Evolutionary conservation across 2,329 filamentous ascomycete genomes (phyloP).

Genomic region (Ascochyta rabiei): DNA sequence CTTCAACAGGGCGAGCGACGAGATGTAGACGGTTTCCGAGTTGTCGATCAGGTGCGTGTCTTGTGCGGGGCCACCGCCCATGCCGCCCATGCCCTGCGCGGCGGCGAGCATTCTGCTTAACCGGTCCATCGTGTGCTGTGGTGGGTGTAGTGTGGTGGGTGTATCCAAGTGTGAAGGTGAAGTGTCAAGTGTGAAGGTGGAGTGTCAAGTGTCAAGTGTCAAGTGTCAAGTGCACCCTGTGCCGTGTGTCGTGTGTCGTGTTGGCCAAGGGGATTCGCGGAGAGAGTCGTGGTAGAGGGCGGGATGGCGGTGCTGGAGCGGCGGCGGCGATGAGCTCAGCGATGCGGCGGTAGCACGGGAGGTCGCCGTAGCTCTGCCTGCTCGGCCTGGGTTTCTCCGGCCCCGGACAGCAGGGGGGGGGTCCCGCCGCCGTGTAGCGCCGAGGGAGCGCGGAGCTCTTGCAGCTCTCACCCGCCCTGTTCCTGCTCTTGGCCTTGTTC

Average conservation of each 20-base stretch:
- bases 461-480: neutral
- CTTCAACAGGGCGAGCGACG: slow-evolving; percentile 93
- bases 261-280: neutral
- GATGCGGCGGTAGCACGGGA: no score
- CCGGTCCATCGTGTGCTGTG: slow-evolving; percentile 73
- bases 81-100: slow-evolving; percentile 70
- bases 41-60: slow-evolving; percentile 97
- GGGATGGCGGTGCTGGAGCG: slow-evolving; percentile 5
- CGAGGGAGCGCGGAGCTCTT: slow-evolving; percentile 4
- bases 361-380: neutral
- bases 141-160: slow-evolving; percentile 1
- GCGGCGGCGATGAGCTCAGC: no score
- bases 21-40: slow-evolving; percentile 99
- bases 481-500: neutral
- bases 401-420: neutral
- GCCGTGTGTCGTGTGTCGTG: no score
- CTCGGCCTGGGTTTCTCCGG: neutral
- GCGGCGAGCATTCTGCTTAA: slow-evolving; percentile 85
- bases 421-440: neutral
- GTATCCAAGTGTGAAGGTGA: neutral
- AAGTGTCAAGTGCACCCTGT: no score
- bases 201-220: no score
- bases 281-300: slow-evolving; percentile 1
- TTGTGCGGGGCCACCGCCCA: slow-evolving; percentile 57
- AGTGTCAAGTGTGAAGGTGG: no score